These are phyloP conservation scores for Fusarium sterilihyphosum DNA, from an alignment of 2,329 filamentous ascomycete genomes.

Conservation along the genomic window DNA sequence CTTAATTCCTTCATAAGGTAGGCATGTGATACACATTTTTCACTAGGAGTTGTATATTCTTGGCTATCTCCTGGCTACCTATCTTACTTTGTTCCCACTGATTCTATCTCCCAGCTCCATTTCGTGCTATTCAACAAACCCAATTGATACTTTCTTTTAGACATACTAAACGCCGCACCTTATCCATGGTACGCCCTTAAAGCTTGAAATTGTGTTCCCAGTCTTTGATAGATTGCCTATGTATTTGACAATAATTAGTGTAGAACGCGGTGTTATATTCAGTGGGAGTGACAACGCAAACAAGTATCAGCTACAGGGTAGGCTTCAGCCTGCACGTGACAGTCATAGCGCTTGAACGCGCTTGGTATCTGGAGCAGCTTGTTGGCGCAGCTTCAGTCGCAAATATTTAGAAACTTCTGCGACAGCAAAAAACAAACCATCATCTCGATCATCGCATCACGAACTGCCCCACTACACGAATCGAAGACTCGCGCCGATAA, in stretches of 20 bases:
- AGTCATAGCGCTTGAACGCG: constrained; percentile 38
- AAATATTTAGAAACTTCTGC: constrained; percentile 48
- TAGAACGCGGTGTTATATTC: neutral
- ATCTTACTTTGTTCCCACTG: neutral
- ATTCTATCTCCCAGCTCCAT: neutral
- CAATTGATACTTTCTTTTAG: neutral
- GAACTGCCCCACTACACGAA: constrained; percentile 2
- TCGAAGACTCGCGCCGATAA: constrained; percentile 7
- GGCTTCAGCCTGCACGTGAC: constrained; percentile 41
- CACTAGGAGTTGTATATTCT: neutral
- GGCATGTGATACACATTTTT: no score
- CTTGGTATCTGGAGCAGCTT: constrained; percentile 36
- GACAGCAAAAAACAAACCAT: constrained; percentile 28
- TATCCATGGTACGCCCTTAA: neutral
- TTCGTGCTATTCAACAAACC: neutral
- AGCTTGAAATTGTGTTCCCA: no score
- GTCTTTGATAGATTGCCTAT: neutral
- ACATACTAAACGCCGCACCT: neutral
- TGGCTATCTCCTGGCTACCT: neutral
- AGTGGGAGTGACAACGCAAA: neutral
- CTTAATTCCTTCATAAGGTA: neutral
- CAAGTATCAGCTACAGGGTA: constrained; percentile 19
- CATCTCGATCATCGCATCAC: constrained; percentile 13
- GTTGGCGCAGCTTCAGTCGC: constrained; percentile 46
- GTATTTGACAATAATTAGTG: neutral